Conservation (phyloP, 2,329 filamentous ascomycete genomes). For the Cladosporium austrohemisphaericum region DNA sequence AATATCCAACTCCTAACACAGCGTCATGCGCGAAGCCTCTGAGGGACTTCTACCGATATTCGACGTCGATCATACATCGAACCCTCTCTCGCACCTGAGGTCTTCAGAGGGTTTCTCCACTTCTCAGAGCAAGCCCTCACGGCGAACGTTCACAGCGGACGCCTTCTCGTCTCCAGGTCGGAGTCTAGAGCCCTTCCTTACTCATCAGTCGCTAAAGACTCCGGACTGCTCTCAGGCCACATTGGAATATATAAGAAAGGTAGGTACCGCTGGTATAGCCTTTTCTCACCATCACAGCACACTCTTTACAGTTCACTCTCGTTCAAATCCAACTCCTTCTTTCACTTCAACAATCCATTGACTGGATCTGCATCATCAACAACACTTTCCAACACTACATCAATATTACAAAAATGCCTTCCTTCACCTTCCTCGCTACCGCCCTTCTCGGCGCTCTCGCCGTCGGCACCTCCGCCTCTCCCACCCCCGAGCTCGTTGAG, state of each 20-base stretch:
- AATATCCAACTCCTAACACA: not conserved
- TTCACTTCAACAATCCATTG: constrained; percentile 6
- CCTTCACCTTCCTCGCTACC: constrained; percentile 10
- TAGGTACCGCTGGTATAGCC: not conserved
- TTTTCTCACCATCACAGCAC: not conserved
- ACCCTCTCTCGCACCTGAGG: not conserved
- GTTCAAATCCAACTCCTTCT: not conserved
- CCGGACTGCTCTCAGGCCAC: not conserved
- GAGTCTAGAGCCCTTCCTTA: constrained; percentile 2
- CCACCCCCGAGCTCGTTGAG: constrained; percentile 13
- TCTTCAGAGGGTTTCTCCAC: not conserved
- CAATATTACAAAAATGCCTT: constrained; percentile 13
- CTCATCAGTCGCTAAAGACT: not conserved
- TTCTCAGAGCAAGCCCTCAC: not conserved
- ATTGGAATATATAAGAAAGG: constrained; percentile 1
- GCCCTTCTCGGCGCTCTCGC: constrained; percentile 15
- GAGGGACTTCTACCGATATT: not conserved
- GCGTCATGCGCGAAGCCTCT: not conserved
- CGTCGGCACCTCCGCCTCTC: constrained; percentile 10
- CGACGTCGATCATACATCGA: not conserved
- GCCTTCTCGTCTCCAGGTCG: not conserved
- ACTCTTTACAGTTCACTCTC: constrained; percentile 1
- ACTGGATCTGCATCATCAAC: constrained; percentile 2
- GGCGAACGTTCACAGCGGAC: not conserved
- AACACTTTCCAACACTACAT: not conserved